Percentiles rank a stretch among this genome's conserved stretches.
Conservation (phyloP, 2,329 filamentous ascomycete species). For the Penicillium brevicompactum region DNA sequence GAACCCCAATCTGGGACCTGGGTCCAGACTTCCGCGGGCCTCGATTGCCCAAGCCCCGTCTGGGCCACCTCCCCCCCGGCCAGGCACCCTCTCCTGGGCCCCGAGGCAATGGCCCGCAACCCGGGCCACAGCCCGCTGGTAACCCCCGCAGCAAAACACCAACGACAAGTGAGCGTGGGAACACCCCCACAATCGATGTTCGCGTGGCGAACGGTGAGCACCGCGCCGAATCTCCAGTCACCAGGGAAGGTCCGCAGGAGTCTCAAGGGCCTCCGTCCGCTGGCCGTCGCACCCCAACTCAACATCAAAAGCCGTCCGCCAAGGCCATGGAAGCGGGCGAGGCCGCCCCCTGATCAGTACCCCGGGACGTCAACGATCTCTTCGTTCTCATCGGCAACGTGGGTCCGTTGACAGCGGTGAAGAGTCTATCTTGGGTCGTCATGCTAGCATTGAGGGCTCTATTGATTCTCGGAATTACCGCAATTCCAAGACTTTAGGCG, state of each 20-base stretch:
- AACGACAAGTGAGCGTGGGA: slow-evolving; percentile 50
- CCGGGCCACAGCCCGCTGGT: slow-evolving; percentile 31
- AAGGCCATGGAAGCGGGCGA: slow-evolving; percentile 51
- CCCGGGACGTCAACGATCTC: slow-evolving; percentile 51
- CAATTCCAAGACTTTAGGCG: slow-evolving; percentile 43
- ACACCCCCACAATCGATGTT: slow-evolving; percentile 45
- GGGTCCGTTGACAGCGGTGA: slow-evolving; percentile 69
- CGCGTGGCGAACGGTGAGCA: slow-evolving; percentile 50
- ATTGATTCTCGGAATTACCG: slow-evolving; percentile 40
- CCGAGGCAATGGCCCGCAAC: slow-evolving; percentile 45
- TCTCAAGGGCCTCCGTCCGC: slow-evolving; percentile 55
- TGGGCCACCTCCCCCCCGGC: slow-evolving; percentile 65
- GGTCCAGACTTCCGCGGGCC: slow-evolving; percentile 62
- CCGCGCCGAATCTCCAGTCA: slow-evolving; percentile 51
- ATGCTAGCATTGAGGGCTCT: slow-evolving; percentile 43
- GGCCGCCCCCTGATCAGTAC: slow-evolving; percentile 45
- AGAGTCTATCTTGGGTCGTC: slow-evolving; percentile 55
- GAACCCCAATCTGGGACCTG: slow-evolving; percentile 38
- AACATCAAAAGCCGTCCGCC: slow-evolving; percentile 47
- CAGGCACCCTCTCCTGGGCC: slow-evolving; percentile 64
- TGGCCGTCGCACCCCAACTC: slow-evolving; percentile 66
- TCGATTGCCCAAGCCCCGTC: slow-evolving; percentile 61
- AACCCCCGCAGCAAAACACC: slow-evolving; percentile 53
- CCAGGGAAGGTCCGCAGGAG: slow-evolving; percentile 45
- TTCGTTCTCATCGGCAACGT: slow-evolving; percentile 62